These are phyloP conservation scores for Protomyces arabidopsidicola DNA, from an alignment of 1,139 yeast species.

Conservation along the genomic window DNA sequence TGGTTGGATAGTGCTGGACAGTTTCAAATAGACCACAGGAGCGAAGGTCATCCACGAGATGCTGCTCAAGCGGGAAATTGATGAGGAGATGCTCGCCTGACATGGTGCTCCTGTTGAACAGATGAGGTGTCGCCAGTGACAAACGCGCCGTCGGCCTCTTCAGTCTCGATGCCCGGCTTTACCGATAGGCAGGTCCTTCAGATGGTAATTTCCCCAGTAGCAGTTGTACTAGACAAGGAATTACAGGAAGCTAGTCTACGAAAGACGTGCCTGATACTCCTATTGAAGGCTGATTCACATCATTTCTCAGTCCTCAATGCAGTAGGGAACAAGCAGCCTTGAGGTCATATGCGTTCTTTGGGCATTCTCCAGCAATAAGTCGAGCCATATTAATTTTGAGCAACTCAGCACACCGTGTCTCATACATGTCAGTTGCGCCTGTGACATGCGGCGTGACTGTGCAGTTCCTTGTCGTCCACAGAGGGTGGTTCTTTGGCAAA, in stretches of 20 bases:
- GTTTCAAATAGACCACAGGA: background rate
- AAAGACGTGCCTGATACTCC: too few species aligned
- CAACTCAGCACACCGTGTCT: conserved; percentile 31
- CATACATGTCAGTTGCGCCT: conserved; percentile 77
- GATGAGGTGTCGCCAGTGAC: too few species aligned
- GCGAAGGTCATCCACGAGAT: background rate
- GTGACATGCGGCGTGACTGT: conserved; percentile 83
- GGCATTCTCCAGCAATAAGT: conserved; percentile 29
- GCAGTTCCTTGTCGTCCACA: conserved; percentile 69
- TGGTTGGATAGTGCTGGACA: conserved; percentile 13
- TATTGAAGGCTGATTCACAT: too few species aligned
- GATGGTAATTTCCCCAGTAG: too few species aligned
- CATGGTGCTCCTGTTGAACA: background rate
- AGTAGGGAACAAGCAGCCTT: background rate
- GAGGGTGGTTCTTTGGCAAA: conserved; percentile 67
- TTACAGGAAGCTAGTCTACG: too few species aligned
- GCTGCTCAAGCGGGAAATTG: conserved; percentile 3
- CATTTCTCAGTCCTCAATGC: too few species aligned
- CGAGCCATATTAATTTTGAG: conserved; percentile 29
- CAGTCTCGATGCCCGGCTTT: too few species aligned
- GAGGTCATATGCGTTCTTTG: conserved; percentile 25
- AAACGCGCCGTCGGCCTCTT: too few species aligned
- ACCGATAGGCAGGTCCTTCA: too few species aligned
- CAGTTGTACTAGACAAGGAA: too few species aligned
- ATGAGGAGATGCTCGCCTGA: conserved; percentile 7